Evolutionary conservation across 106 monocot species (phyloP), one percentile per base, ranked within the genome.

Genomic region (Vanilla planifolia): DNA sequence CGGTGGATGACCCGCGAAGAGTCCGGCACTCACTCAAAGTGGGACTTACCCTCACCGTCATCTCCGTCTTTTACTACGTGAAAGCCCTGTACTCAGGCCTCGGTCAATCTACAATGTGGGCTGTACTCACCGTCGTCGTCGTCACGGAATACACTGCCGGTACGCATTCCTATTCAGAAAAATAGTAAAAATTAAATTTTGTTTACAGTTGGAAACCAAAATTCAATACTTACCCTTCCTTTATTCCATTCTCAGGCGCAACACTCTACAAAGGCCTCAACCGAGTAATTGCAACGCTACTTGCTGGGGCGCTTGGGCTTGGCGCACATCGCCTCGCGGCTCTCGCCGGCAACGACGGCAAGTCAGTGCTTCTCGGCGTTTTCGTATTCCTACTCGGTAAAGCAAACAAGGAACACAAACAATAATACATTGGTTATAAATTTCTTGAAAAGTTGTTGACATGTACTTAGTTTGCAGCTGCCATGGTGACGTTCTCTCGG

Each of bases 191-290:
- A 26, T 13, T n/a, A n/a, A 45, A 1, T 5, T 13, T 2, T 17
- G 15, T 25, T 23, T 45, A 30, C 30, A 3, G 2, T 17, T 33
- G 15, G 20, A 25, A 51, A 57, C 5, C 1, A 13, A 19, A 21
- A 59, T 3, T 21, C 10, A 17, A 37, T 35, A 59, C 34, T 7
- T 36, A 10, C 35, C 8, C 3, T 3, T 24, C 3, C 5, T 9
- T 36, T 36, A 3, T 9, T 59, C 0, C 28, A 29, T 60, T 21
- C 60, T 44, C 36, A 88, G 88, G 88, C 17, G 88, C 64, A 8
- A 60, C 72, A 57, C 52, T 88, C 68, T 83, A 75, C 78, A 88
- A 88, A 71, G 83, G 83, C 34, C 62, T 88, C 48, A 88, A 79
- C 55, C 68, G 82, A 62, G 59, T 64, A 8, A 51, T 53, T 0